Evolutionary conservation across 805 yeast species (phyloP), one percentile per base, ranked within the genome.

Genomic region (Sungouiella thailandica): DNA sequence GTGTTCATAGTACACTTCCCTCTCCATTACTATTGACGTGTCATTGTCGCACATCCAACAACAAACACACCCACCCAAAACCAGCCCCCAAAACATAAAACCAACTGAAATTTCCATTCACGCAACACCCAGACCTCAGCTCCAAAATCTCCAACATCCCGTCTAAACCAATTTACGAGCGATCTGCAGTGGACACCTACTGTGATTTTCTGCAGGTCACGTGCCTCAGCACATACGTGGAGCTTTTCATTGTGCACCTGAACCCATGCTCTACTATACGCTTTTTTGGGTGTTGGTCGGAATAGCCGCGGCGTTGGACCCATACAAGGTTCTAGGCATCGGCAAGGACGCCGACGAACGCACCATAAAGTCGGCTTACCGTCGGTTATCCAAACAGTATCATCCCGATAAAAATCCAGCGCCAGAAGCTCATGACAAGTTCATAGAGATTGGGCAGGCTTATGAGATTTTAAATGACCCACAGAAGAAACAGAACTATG

Each of bases 341-440:
- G 50, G 68, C 8, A 74, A 69, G 40, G 65, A 70, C 45, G 95
- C 96, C 0, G 70, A 71, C 32, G 96, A 86, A 16, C 79, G 74
- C 46, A 88, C 87, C 36, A 85, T 89, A 60, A 87, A 85, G 54
- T 74, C 79, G 33, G 96, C 96, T 0, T 89, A 89, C 56, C 68
- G 95, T 45, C 73, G 76, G 36, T 62, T 90, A 43, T 80, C 89
- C 45, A 82, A 86, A 56, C 84, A 84, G 53, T 87, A 75, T 59
- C 98, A 90, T 53, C 98, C 98, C 2, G 98, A 90, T 60, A 90
- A 90, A 63, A 93, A 90, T 55, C 80, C 83, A 6, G 76, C 81
- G 47, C 87, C 85, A 7, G 82, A 74, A 18, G 95, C 97, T 1
- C 88, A 85, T 44, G 80, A 83, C 31, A 80, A 76, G 60, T 93